Conservation (phyloP, 2,329 filamentous ascomycete species). For the Penicillium nordicum region DNA sequence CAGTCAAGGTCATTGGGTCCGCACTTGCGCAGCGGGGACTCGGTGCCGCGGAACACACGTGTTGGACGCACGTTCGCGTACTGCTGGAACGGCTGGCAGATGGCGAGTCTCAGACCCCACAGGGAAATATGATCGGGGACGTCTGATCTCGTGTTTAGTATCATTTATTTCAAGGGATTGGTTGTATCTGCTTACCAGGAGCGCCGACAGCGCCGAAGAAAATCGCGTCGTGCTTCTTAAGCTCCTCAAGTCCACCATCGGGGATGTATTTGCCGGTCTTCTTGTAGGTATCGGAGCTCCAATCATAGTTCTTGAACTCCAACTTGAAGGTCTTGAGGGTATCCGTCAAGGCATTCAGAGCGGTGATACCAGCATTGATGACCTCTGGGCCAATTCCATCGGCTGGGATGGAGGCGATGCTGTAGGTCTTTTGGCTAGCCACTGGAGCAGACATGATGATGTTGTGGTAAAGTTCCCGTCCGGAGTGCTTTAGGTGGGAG, state of each 20-base stretch:
- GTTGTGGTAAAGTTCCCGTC: not conserved
- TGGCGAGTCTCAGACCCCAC: conserved; percentile 64
- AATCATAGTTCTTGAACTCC: conserved; percentile 62
- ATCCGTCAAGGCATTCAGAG: conserved; percentile 48
- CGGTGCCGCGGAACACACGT: conserved; percentile 58
- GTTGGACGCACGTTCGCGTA: conserved; percentile 67
- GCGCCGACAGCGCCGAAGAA: conserved; percentile 67
- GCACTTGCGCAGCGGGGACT: conserved; percentile 55
- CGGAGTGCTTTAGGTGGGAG: not conserved
- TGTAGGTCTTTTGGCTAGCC: conserved; percentile 34
- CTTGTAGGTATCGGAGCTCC: conserved; percentile 65
- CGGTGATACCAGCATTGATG: conserved; percentile 60
- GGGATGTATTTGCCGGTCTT: conserved; percentile 64
- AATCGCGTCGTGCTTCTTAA: conserved; percentile 62
- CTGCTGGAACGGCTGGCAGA: conserved; percentile 65
- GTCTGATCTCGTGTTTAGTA: conserved; percentile 32
- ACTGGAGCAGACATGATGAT: conserved; percentile 19
- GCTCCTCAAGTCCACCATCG: conserved; percentile 55
- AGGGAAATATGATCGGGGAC: conserved; percentile 66
- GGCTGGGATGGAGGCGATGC: conserved; percentile 63
- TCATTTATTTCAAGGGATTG: not conserved
- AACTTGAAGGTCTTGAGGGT: conserved; percentile 57
- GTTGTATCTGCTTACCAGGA: conserved; percentile 40
- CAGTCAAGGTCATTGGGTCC: conserved; percentile 60
- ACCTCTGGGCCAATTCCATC: conserved; percentile 70